Base-by-base conservation (phyloP, 208 protist genomes). In the Crithidia sp. region DNA sequence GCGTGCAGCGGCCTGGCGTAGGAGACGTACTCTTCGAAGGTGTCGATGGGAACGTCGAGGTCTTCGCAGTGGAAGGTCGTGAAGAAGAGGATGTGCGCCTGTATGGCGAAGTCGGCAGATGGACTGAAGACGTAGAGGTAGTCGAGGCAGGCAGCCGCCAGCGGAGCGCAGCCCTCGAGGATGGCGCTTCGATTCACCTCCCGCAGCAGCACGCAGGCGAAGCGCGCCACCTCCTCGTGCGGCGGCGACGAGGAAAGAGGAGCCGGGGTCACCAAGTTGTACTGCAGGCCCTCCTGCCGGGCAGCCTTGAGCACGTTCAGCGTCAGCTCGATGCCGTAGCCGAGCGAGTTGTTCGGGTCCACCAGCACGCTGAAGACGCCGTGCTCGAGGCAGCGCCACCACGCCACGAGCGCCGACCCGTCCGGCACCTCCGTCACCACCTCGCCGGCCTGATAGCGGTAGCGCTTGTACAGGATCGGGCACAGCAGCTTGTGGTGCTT, bases 21-120 rank as follows among this genome's bases (percentile, higher is more conserved):
- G 56, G 86, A 81, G 40, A 94, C 88, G 77, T 95, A 96, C 76
- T 96, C 89, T 61, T 93, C 89, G 10, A 96, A 84, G 37, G 88
- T 92, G 56, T 81, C 83, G 50, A 95, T 92, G 28, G 86, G 83
- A 5, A 86, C 92, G 49, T 94, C 89, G 45, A 95, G 84, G 63
- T 94, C 85, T 67, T 95, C 85, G 70, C 83, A 94, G 73, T 90
- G 76, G 66, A 91, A 96, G 36, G 83, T 86, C 43, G 83, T 88
- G 82, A 89, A 95, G 66, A 93, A 96, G 67, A 91, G 85, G 10
- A 92, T 79, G 81, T 96, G 89, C 40, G 87, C 80, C 69, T 91
- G 83, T 17, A 94, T 86, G 50, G 87, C 85, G 53, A 84, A 82
- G 66, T 92, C 86, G 17, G 83, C 85, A 9, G 77, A 86, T 6